Percentiles rank a stretch among this genome's conserved stretches.
phyloP scores from a whole-genome alignment of 2,329 filamentous ascomycete species.

The Monosporascus sp. region DNA sequence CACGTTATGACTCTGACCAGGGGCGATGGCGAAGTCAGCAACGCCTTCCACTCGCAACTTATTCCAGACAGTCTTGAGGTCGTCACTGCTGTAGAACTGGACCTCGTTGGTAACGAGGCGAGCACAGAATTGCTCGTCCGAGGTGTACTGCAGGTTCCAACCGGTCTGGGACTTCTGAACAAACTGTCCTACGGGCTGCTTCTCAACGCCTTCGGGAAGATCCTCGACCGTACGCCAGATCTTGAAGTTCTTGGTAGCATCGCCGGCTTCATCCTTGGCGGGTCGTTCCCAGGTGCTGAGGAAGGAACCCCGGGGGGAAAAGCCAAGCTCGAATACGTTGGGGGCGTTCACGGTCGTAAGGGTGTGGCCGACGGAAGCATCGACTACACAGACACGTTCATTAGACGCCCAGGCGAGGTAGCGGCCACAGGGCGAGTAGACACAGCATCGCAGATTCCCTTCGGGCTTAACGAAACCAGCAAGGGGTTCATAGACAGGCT shows the following conservation, averaged over 20 bases:
- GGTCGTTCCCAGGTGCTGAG: conserved; percentile 96
- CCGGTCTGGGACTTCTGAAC: conserved; percentile 94
- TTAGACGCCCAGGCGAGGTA: conserved; percentile 94
- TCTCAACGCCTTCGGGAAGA: conserved; percentile 53
- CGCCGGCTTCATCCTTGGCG: conserved; percentile 85
- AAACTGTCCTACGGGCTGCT: conserved; percentile 77
- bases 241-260: conserved; percentile 94
- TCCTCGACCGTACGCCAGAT: conserved; percentile 85
- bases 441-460: conserved; percentile 90
- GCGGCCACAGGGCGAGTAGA: conserved; percentile 91
- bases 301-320: conserved; percentile 88
- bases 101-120: conserved; percentile 95
- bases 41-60: conserved; percentile 91
- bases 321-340: conserved; percentile 90
- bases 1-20: conserved; percentile 84
- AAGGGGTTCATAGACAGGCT: conserved; percentile 79
- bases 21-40: conserved; percentile 80
- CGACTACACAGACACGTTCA: conserved; percentile 79
- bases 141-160: conserved; percentile 96
- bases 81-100: conserved; percentile 88
- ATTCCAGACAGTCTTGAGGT: conserved; percentile 86
- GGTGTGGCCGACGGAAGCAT: conserved; percentile 70
- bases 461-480: conserved; percentile 81
- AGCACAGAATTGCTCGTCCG: conserved; percentile 89
- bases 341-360: conserved; percentile 70